Conservation (phyloP, 2,329 filamentous ascomycete species). For the Stachybotrys elegans region DNA sequence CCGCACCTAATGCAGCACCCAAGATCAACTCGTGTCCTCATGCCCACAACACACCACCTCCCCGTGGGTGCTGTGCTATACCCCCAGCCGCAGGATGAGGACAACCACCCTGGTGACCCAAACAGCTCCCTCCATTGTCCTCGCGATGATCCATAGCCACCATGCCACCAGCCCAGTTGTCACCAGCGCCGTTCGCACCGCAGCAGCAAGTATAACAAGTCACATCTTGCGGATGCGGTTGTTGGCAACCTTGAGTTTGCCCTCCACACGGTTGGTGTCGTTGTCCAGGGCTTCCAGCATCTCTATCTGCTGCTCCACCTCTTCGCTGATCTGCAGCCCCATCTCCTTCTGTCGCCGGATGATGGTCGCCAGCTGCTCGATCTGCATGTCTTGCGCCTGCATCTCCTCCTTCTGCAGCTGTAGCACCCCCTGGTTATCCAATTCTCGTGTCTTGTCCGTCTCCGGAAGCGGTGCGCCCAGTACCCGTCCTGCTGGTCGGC, state of each 20-base stretch:
- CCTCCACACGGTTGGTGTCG: conserved; percentile 59
- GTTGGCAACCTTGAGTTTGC: conserved; percentile 71
- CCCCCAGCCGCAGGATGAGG: conserved; percentile 19
- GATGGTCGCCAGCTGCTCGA: conserved; percentile 63
- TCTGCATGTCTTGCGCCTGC: conserved; percentile 67
- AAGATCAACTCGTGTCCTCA: no score
- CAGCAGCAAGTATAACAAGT: conserved; percentile 22
- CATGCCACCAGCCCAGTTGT: conserved; percentile 23
- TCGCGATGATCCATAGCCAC: conserved; percentile 21
- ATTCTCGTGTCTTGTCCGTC: conserved; percentile 69
- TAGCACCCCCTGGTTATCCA: conserved; percentile 70
- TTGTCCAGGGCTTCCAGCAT: conserved; percentile 63
- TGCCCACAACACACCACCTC: no score
- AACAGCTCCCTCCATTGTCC: conserved; percentile 15
- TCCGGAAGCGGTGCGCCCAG: conserved; percentile 69
- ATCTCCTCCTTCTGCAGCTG: conserved; percentile 72
- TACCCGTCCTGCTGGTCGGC: conserved; percentile 52
- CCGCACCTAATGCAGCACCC: no score
- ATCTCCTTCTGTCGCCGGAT: conserved; percentile 72
- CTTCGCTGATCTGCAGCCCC: conserved; percentile 69
- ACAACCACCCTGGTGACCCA: conserved; percentile 23
- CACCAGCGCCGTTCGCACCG: conserved; percentile 21
- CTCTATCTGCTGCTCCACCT: conserved; percentile 66
- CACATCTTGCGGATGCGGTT: conserved; percentile 64
- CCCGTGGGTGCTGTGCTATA: no score